A percentile compares a stretch with the other conserved stretches of the same genome.
Evolutionary conservation across 768 basidiomycete species (phyloP).

Genomic region (Boletus reticuloceps): DNA sequence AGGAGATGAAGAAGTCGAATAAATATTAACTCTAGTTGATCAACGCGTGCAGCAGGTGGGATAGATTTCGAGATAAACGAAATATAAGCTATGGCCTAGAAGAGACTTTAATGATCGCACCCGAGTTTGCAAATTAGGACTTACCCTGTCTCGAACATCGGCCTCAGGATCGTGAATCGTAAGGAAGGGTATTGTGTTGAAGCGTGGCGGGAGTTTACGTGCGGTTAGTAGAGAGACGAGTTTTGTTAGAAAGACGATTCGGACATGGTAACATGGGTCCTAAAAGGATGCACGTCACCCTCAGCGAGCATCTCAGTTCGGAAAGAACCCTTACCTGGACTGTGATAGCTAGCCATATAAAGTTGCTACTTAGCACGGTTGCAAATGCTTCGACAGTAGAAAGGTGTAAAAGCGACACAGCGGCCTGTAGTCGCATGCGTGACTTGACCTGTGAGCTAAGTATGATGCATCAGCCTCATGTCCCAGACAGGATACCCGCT

Average conservation of each 20-base stretch:
- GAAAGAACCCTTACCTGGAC: conserved; percentile 62
- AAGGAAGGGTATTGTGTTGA: conserved; percentile 84
- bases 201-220: conserved; percentile 65
- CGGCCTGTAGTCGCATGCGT: conserved; percentile 82
- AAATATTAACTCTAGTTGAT: conserved; percentile 79
- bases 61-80: conserved; percentile 45
- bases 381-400: conserved; percentile 58
- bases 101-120: conserved; percentile 1
- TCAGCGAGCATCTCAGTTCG: not conserved
- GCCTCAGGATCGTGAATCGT: conserved; percentile 88
- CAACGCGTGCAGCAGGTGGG: conserved; percentile 51
- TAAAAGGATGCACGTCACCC: conserved; percentile 29
- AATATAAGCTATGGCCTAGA: conserved; percentile 60
- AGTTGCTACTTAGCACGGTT: conserved; percentile 53
- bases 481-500: not conserved
- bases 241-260: conserved; percentile 74
- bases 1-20: conserved; percentile 83
- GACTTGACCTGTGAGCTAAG: conserved; percentile 60
- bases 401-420: conserved; percentile 76
- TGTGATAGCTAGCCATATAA: conserved; percentile 66
- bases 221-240: conserved; percentile 59
- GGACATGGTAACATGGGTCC: conserved; percentile 89
- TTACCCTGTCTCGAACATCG: conserved; percentile 69
- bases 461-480: conserved; percentile 9
- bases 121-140: conserved; percentile 12